Evolutionary conservation across 106 monocot genomes (phyloP).

Genomic region (Allium cepa): DNA sequence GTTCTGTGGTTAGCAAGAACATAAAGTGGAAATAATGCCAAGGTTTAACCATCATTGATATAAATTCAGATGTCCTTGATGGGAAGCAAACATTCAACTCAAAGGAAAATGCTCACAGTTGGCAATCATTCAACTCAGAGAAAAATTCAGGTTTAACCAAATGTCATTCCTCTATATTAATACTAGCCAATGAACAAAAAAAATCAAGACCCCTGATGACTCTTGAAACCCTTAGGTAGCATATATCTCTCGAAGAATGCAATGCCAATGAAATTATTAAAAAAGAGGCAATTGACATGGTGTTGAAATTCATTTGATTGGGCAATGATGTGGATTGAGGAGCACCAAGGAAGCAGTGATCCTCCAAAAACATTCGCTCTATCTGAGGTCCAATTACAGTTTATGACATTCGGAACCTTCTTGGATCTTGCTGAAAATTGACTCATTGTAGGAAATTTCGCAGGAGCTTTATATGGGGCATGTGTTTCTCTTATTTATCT

Average conservation of each 20-base stretch:
- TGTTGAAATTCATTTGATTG: constrained; percentile 89
- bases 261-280: constrained; percentile 78
- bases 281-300: constrained; percentile 79
- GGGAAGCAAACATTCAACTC: too few relatives aligned
- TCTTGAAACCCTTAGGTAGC: constrained; percentile 30
- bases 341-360: constrained; percentile 40
- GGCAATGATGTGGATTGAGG: constrained; percentile 84
- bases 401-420: constrained; percentile 73
- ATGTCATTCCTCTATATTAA: too few relatives aligned
- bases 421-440: constrained; percentile 80
- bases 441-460: constrained; percentile 79
- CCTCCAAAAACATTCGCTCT: constrained; percentile 30
- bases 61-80: too few relatives aligned
- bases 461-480: constrained; percentile 92
- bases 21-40: too few relatives aligned
- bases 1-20: too few relatives aligned
- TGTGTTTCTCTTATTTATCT: constrained; percentile 93
- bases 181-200: too few relatives aligned
- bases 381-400: constrained; percentile 65
- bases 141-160: too few relatives aligned
- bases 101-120: too few relatives aligned
- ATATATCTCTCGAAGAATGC: constrained; percentile 79
- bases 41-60: too few relatives aligned
- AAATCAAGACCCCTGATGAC: too few relatives aligned
- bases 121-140: too few relatives aligned